Evolutionary conservation across 176 grass and related monocot genomes (phyloP).

Genomic region (Pharus latifolius): DNA sequence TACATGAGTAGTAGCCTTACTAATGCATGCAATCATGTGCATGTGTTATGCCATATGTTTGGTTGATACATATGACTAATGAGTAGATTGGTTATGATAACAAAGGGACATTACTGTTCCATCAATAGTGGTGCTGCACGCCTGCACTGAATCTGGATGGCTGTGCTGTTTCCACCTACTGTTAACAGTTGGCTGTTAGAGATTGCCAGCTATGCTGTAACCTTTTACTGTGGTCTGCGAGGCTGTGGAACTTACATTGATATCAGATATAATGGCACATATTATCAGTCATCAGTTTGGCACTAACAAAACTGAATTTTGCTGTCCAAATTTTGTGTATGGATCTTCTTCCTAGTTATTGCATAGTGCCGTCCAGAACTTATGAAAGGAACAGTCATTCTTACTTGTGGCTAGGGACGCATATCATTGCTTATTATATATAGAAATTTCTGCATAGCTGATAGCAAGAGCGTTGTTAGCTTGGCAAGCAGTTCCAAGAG

Average conservation of each 20-base stretch:
- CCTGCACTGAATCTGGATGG: background rate
- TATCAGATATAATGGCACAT: background rate
- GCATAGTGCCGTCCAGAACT: background rate
- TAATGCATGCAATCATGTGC: background rate
- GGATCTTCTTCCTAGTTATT: background rate
- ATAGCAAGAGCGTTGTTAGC: background rate
- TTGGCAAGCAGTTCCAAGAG: background rate
- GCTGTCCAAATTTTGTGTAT: background rate
- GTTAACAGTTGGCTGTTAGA: background rate
- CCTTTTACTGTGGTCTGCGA: background rate
- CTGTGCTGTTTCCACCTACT: background rate
- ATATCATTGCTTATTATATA: background rate
- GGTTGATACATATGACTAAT: too few relatives aligned
- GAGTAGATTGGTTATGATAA: too few relatives aligned
- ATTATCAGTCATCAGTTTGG: too few relatives aligned
- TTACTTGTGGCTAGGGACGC: background rate
- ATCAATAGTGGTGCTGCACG: background rate
- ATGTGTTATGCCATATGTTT: too few relatives aligned
- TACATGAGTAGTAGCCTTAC: background rate
- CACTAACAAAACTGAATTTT: too few relatives aligned
- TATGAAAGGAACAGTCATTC: background rate
- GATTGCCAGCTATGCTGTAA: background rate
- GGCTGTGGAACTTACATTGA: background rate
- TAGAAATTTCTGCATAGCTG: background rate
- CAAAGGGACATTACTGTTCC: background rate